phyloP scores from a whole-genome alignment of 257 asterid genomes.

The Lantana camara region DNA sequence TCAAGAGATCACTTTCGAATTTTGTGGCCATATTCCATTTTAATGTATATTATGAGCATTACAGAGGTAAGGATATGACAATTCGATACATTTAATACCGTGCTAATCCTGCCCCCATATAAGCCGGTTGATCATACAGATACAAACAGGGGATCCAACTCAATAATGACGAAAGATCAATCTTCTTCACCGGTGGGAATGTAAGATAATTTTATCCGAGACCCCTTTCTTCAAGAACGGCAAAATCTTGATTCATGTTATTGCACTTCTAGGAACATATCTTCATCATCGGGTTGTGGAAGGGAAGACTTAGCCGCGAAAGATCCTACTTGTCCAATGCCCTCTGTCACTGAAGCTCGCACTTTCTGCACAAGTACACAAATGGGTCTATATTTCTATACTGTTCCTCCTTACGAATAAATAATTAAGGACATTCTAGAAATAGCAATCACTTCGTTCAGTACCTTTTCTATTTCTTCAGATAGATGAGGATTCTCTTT shows the following conservation, averaged over 20 bases:
- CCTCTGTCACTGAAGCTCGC: slow-evolving; percentile 60
- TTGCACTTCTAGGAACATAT: slow-evolving; percentile 46
- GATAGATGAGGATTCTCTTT: slow-evolving; percentile 72
- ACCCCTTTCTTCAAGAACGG: slow-evolving; percentile 8
- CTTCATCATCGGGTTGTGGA: slow-evolving; percentile 50
- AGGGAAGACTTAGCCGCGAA: slow-evolving; percentile 36
- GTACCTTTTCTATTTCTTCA: slow-evolving; percentile 94
- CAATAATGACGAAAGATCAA: slow-evolving; percentile 9
- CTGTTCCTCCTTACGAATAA: neutral
- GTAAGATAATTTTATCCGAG: neutral
- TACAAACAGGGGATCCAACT: slow-evolving; percentile 16
- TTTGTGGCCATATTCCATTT: too few relatives aligned
- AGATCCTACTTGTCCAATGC: slow-evolving; percentile 50
- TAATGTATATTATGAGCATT: too few relatives aligned
- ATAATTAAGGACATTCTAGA: too few relatives aligned
- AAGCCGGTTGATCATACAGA: neutral
- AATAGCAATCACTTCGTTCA: slow-evolving; percentile 1
- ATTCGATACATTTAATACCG: neutral
- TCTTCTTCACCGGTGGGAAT: neutral
- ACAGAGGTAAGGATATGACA: neutral
- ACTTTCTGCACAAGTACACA: slow-evolving; percentile 63
- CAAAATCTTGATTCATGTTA: slow-evolving; percentile 27
- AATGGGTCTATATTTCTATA: neutral
- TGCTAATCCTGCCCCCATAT: slow-evolving; percentile 7
- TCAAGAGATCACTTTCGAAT: too few relatives aligned